phyloP scores from a whole-genome alignment of 2,329 filamentous ascomycete genomes.

The Aschersonia sp. region DNA sequence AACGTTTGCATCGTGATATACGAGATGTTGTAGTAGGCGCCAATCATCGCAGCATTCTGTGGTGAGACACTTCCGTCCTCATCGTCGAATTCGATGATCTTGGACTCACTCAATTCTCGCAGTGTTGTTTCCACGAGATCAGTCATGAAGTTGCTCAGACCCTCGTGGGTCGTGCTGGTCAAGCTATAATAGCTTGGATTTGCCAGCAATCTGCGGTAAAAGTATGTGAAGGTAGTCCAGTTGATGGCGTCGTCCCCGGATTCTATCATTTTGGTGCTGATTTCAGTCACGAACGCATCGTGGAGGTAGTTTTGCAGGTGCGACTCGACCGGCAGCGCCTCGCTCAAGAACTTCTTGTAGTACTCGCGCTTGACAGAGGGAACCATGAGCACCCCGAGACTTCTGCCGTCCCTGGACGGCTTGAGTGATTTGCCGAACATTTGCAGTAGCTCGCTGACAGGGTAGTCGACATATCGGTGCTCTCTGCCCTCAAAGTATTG shows the following conservation, averaged over 20 bases:
- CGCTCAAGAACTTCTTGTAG: constrained; percentile 97
- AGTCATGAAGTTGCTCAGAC: constrained; percentile 84
- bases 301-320: constrained; percentile 84
- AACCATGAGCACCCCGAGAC: constrained; percentile 91
- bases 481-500: constrained; percentile 95
- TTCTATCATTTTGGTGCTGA: constrained; percentile 89
- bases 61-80: constrained; percentile 82
- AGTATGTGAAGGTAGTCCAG: constrained; percentile 97
- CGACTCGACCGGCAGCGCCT: constrained; percentile 89
- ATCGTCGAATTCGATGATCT: constrained; percentile 91
- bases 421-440: constrained; percentile 94
- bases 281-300: constrained; percentile 92
- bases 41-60: constrained; percentile 94
- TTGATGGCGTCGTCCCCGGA: constrained; percentile 95
- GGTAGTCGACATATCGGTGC: constrained; percentile 94
- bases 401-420: constrained; percentile 62
- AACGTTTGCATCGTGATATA: constrained; percentile 99
- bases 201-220: constrained; percentile 84
- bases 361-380: constrained; percentile 90
- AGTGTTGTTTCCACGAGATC: constrained; percentile 88
- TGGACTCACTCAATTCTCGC: constrained; percentile 79
- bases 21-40: constrained; percentile 97
- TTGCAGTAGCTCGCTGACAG: constrained; percentile 82
- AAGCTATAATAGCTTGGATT: constrained; percentile 96
- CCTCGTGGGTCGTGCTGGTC: constrained; percentile 77